These are phyloP conservation scores for Punica granatum DNA, from an alignment of 345 rosid genomes.

Conservation along the genomic window DNA sequence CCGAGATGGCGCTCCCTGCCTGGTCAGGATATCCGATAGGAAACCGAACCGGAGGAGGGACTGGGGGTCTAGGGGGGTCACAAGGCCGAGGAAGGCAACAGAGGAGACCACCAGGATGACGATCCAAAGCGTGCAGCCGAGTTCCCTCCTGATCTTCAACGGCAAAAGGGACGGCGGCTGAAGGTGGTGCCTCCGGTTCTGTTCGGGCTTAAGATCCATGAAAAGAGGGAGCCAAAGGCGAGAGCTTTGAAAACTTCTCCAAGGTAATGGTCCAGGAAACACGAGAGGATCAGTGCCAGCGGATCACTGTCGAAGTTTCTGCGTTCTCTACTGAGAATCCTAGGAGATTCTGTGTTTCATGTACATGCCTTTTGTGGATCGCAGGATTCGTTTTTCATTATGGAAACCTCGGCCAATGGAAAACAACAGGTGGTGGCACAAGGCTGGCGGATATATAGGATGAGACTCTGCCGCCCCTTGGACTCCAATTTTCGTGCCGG, in stretches of 20 bases:
- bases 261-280: neutral
- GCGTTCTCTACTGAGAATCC: neutral
- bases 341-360: neutral
- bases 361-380: neutral
- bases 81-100: constrained; percentile 16
- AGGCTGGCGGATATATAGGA: neutral
- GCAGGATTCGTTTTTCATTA: neutral
- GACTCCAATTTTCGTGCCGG: neutral
- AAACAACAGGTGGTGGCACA: neutral
- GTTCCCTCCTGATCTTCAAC: neutral
- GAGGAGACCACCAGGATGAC: constrained; percentile 32
- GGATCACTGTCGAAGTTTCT: neutral
- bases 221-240: neutral
- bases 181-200: neutral
- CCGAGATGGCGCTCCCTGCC: neutral
- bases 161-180: constrained; percentile 6
- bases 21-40: neutral
- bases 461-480: neutral
- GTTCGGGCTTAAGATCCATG: neutral
- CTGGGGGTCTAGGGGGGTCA: constrained; percentile 9
- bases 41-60: constrained; percentile 19
- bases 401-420: neutral
- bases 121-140: constrained; percentile 8
- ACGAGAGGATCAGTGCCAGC: neutral
- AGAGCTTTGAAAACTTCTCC: neutral